These are phyloP conservation scores for Metschnikowia noctiluminum DNA, from an alignment of 805 yeast genomes.

Conservation along the genomic window DNA sequence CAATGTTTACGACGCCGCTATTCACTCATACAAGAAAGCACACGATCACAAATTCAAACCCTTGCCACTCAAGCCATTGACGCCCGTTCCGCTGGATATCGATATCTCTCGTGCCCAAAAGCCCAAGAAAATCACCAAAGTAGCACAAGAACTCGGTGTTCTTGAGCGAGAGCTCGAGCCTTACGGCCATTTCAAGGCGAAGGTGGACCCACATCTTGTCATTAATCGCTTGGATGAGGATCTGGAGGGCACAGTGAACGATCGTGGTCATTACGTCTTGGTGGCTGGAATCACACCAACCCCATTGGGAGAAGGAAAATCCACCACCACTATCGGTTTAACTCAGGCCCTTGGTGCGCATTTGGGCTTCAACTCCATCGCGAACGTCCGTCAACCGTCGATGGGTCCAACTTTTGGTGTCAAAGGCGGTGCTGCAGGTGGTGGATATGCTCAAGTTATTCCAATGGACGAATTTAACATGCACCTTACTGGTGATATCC, in stretches of 20 bases:
- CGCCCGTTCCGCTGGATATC: constrained; percentile 87
- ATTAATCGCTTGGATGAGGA: constrained; percentile 49
- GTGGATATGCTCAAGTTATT: constrained; percentile 95
- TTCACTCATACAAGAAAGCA: constrained; percentile 47
- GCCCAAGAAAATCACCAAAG: constrained; percentile 74
- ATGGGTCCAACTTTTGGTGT: constrained; percentile 99
- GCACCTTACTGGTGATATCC: constrained; percentile 97
- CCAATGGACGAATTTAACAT: constrained; percentile 99
- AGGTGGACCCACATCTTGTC: constrained; percentile 53
- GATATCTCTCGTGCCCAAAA: constrained; percentile 84
- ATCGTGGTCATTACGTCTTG: constrained; percentile 80
- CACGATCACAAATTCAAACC: constrained; percentile 52
- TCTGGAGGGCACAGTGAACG: constrained; percentile 59
- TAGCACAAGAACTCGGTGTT: constrained; percentile 83
- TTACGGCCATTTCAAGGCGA: constrained; percentile 87
- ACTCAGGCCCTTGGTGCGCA: constrained; percentile 97
- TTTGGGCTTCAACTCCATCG: constrained; percentile 76
- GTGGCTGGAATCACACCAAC: constrained; percentile 99
- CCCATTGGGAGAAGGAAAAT: constrained; percentile 96
- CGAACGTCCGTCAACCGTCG: constrained; percentile 95
- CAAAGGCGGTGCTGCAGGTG: constrained; percentile 99
- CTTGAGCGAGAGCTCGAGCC: constrained; percentile 76
- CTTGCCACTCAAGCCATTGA: constrained; percentile 45
- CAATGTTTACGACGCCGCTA: constrained; percentile 80
- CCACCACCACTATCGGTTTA: constrained; percentile 92